Evolutionary conservation across 192 early-diverging fungal species (phyloP).

Genomic region (Backusella circina): DNA sequence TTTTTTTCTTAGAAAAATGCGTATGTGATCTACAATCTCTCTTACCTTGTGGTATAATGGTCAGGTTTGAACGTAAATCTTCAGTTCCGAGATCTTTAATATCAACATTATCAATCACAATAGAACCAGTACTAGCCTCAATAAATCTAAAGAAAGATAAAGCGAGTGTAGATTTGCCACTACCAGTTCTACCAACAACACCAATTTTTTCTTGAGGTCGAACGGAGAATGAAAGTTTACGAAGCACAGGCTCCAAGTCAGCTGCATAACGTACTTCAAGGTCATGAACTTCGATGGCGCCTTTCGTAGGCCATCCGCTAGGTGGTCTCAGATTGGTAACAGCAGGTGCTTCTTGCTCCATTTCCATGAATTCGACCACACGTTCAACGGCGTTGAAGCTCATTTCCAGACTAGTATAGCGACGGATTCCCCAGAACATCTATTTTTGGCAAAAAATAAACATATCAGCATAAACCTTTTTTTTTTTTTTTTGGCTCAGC

Average conservation of each 20-base stretch:
- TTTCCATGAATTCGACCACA: constrained; percentile 72
- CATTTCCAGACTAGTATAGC: constrained; percentile 76
- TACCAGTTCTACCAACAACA: constrained; percentile 90
- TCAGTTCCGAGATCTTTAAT: constrained; percentile 70
- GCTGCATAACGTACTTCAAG: constrained; percentile 76
- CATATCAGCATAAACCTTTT: background rate
- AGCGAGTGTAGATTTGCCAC: constrained; percentile 80
- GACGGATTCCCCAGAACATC: constrained; percentile 61
- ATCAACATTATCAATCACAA: constrained; percentile 77
- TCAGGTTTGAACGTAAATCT: constrained; percentile 72
- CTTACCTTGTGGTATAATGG: constrained; percentile 82
- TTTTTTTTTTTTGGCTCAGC: too few relatives aligned
- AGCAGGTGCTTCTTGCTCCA: constrained; percentile 77
- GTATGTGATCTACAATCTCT: background rate
- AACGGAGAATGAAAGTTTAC: constrained; percentile 64
- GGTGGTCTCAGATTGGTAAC: constrained; percentile 51
- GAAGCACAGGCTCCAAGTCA: constrained; percentile 69
- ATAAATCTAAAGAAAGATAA: constrained; percentile 78
- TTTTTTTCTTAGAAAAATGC: background rate
- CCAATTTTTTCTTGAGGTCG: constrained; percentile 77
- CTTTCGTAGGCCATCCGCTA: constrained; percentile 69
- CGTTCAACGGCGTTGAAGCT: constrained; percentile 85
- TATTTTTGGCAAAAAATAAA: constrained; percentile 2
- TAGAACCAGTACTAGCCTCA: constrained; percentile 63
- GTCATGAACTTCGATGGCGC: constrained; percentile 68